Percentiles rank a stretch among this genome's conserved stretches.
phyloP scores from a whole-genome alignment of 179 eudicot species.

The Nepenthes alata region DNA sequence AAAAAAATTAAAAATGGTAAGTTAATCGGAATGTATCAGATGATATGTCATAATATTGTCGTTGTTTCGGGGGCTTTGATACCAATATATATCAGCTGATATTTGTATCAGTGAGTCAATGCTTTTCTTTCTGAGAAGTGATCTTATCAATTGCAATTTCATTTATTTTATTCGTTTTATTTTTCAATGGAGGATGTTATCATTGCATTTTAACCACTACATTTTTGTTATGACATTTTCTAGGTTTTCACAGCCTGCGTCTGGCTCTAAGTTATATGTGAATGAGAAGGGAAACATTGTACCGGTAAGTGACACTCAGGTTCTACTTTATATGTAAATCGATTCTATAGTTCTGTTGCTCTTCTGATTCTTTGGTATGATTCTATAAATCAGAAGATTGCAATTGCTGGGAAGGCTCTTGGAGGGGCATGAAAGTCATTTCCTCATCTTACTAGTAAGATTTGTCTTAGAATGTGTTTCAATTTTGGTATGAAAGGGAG shows the following conservation, averaged over 20 bases:
- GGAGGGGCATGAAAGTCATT: conserved; percentile 31
- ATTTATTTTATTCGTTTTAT: not conserved
- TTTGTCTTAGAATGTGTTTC: not conserved
- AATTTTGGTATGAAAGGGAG: no score
- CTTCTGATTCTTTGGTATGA: not conserved
- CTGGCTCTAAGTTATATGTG: conserved; percentile 11
- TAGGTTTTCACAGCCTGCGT: conserved; percentile 32
- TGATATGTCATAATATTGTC: no score
- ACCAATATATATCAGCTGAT: no score
- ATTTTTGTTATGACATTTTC: not conserved
- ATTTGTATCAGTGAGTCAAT: not conserved
- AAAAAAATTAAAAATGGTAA: no score
- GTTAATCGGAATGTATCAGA: no score
- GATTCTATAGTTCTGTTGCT: not conserved
- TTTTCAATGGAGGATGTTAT: not conserved
- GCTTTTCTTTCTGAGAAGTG: conserved; percentile 1
- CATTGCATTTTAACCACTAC: not conserved
- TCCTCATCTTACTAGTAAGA: not conserved
- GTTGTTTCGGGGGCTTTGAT: no score
- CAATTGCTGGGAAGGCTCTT: conserved; percentile 30
- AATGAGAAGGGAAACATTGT: conserved; percentile 29
- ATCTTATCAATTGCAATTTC: not conserved
- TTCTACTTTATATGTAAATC: not conserved
- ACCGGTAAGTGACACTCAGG: conserved; percentile 11
- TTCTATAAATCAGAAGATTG: conserved; percentile 32